phyloP scores from a whole-genome alignment of 2,329 filamentous ascomycete species.

The Fusarium sp. region DNA sequence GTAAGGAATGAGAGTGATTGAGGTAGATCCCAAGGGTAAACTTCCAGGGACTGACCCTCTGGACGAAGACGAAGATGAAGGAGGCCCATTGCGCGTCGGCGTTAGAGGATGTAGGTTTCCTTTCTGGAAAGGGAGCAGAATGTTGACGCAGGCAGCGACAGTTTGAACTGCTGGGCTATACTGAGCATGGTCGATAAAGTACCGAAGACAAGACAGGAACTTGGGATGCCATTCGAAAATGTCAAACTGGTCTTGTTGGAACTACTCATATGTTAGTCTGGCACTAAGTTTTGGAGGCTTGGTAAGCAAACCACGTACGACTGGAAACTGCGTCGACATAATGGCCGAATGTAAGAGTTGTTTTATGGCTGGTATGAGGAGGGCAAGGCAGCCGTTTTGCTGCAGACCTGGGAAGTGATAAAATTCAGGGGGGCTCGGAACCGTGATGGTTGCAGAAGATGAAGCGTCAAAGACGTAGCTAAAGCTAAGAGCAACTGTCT shows the following conservation, averaged over 20 bases:
- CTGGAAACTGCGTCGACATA: constrained; percentile 44
- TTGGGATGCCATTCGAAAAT: constrained; percentile 94
- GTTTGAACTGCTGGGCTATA: constrained; percentile 85
- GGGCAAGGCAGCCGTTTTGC: neutral
- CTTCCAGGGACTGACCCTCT: constrained; percentile 42
- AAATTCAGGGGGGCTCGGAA: neutral
- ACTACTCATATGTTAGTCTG: constrained; percentile 48
- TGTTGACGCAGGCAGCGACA: constrained; percentile 90
- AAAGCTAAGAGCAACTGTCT: neutral
- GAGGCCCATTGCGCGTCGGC: constrained; percentile 47
- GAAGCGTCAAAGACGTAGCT: neutral
- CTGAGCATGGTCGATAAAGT: constrained; percentile 92
- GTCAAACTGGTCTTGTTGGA: constrained; percentile 69
- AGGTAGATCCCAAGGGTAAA: constrained; percentile 35
- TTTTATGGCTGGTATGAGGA: neutral
- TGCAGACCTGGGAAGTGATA: neutral
- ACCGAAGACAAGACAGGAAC: constrained; percentile 88
- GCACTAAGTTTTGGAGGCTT: neutral
- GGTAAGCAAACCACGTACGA: constrained; percentile 29
- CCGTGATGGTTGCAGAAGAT: neutral
- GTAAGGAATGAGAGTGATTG: constrained; percentile 84
- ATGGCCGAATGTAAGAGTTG: neutral
- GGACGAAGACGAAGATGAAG: constrained; percentile 42
- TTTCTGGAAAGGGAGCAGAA: constrained; percentile 87
- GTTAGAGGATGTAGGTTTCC: constrained; percentile 51